These are phyloP conservation scores for Amphicarpaea edgeworthii DNA, from an alignment of 306 rosid species.

Conservation along the genomic window DNA sequence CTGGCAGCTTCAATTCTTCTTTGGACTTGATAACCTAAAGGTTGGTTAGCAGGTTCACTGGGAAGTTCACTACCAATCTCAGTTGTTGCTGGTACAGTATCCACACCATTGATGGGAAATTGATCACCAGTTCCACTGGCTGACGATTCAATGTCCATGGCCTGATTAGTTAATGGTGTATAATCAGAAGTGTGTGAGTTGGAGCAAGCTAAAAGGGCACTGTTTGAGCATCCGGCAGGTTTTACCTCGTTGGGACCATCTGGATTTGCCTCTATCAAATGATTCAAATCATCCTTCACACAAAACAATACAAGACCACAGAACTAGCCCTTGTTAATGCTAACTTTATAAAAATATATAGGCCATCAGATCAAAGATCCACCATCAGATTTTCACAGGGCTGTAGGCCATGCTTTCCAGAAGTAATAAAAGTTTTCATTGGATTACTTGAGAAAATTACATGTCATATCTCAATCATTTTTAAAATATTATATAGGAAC, in stretches of 20 bases:
- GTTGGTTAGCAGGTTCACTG: neutral
- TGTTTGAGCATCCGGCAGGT: constrained; percentile 47
- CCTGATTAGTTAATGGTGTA: neutral
- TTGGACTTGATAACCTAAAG: no score
- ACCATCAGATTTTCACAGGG: neutral
- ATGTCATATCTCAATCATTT: constrained; percentile 10
- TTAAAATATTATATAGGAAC: neutral
- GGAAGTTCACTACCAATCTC: constrained; percentile 30
- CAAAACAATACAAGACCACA: constrained; percentile 31
- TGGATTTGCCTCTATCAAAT: constrained; percentile 26
- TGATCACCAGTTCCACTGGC: constrained; percentile 45
- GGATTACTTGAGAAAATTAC: neutral
- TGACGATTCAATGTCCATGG: constrained; percentile 28
- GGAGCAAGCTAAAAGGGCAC: neutral
- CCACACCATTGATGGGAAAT: constrained; percentile 21
- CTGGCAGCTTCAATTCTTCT: neutral
- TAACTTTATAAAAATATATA: constrained; percentile 3
- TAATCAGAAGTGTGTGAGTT: no score
- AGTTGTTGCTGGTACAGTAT: constrained; percentile 9
- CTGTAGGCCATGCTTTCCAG: neutral
- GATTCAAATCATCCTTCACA: constrained; percentile 42
- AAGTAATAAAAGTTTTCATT: constrained; percentile 6
- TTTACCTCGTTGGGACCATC: constrained; percentile 30
- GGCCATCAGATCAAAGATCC: constrained; percentile 9
- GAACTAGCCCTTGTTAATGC: constrained; percentile 23